Evolutionary conservation across 176 grass and related monocot genomes (phyloP).

Genomic region (Avena insularis): DNA sequence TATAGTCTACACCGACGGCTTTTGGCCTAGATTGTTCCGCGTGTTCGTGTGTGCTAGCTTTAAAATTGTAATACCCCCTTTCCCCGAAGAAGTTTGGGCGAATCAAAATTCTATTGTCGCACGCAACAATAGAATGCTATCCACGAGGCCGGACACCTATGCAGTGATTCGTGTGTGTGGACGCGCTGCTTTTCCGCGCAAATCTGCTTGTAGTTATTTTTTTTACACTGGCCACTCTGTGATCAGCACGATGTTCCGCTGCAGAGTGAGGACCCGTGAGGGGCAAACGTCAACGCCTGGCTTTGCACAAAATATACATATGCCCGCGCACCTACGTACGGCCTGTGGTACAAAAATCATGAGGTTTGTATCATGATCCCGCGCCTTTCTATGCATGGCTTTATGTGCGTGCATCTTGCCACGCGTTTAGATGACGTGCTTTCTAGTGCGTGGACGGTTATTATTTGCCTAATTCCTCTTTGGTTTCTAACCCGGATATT

Average conservation of each 20-base stretch:
- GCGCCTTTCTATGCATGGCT: neutral
- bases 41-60: too few species aligned
- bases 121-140: neutral
- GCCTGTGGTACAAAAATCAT: conserved; percentile 4
- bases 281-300: neutral
- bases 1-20: too few species aligned
- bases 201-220: neutral
- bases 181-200: conserved; percentile 31
- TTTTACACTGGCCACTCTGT: neutral
- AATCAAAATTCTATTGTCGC: conserved; percentile 14
- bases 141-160: conserved; percentile 26
- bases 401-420: neutral
- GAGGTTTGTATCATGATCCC: neutral
- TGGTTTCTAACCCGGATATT: too few species aligned
- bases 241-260: neutral
- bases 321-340: neutral
- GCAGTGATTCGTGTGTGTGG: neutral
- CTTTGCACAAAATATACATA: neutral
- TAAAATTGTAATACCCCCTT: too few species aligned
- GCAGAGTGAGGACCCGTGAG: neutral
- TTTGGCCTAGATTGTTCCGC: too few species aligned
- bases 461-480: too few species aligned
- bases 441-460: too few species aligned
- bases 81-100: neutral
- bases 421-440: too few species aligned